phyloP scores from a whole-genome alignment of 192 early-diverging fungal species.

The Backusella mclennaniae region DNA sequence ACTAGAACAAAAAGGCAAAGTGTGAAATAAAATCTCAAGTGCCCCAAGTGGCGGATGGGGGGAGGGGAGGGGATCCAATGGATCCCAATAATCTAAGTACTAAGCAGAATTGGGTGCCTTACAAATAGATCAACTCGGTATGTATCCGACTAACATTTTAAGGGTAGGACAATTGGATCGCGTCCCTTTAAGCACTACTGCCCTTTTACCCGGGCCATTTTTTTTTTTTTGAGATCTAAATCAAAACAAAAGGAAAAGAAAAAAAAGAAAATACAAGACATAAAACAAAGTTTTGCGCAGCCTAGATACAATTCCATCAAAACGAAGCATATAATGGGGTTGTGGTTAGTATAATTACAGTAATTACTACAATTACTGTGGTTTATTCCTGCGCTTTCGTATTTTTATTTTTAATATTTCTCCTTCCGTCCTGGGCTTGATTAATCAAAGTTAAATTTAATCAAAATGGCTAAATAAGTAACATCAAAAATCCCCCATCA shows the following conservation, averaged over 20 bases:
- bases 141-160: background rate
- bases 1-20: background rate
- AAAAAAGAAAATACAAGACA: background rate
- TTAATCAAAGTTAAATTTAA: slow-evolving; percentile 7
- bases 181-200: background rate
- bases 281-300: background rate
- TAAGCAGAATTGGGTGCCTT: background rate
- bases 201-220: background rate
- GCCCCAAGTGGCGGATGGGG: background rate
- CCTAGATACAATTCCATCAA: background rate
- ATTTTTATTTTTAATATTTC: background rate
- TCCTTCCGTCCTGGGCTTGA: background rate
- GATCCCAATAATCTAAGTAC: background rate
- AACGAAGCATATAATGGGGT: background rate
- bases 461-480: background rate
- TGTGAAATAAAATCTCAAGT: background rate
- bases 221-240: background rate
- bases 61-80: background rate
- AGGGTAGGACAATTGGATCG: slow-evolving; percentile 4
- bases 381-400: background rate
- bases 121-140: background rate
- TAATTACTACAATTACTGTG: background rate
- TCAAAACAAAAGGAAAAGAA: background rate
- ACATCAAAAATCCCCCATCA: background rate
- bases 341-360: background rate